These are phyloP conservation scores for Lyophyllum decastes DNA, from an alignment of 768 basidiomycete species.

Conservation along the genomic window DNA sequence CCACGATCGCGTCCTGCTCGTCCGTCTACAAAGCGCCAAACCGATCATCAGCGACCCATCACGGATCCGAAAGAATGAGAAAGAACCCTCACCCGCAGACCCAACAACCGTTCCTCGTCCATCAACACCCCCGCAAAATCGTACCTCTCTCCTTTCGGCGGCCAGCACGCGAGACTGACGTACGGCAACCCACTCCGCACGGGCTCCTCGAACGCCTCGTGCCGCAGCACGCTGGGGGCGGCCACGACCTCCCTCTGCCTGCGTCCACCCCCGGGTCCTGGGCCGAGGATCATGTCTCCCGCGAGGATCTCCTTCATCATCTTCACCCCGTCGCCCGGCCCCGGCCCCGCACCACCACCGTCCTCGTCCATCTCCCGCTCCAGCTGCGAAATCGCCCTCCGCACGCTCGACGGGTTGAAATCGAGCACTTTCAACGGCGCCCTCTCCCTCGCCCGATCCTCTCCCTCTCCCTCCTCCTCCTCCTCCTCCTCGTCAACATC, in stretches of 20 bases:
- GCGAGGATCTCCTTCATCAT: too few species aligned
- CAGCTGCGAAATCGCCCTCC: not conserved
- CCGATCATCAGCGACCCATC: too few species aligned
- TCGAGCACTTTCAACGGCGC: not conserved
- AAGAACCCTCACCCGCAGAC: constrained; percentile 28
- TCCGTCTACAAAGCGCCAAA: constrained; percentile 5
- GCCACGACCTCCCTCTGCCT: not conserved
- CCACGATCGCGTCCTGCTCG: constrained; percentile 4
- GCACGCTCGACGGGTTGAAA: not conserved
- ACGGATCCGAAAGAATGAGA: not conserved
- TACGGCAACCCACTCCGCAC: constrained; percentile 30
- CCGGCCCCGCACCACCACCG: too few species aligned
- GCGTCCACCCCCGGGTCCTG: not conserved
- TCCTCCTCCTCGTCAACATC: not conserved
- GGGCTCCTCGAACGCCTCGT: constrained; percentile 24
- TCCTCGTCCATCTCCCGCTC: not conserved
- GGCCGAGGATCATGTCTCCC: too few species aligned
- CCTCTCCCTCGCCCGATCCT: not conserved
- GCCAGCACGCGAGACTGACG: constrained; percentile 13
- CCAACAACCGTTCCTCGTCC: constrained; percentile 43
- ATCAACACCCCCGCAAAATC: constrained; percentile 35
- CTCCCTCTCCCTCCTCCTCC: not conserved
- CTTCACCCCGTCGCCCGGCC: too few species aligned
- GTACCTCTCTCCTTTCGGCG: not conserved
- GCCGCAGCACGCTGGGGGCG: not conserved